Conservation (phyloP, 257 asterid species). For the Cordia subcordata region DNA sequence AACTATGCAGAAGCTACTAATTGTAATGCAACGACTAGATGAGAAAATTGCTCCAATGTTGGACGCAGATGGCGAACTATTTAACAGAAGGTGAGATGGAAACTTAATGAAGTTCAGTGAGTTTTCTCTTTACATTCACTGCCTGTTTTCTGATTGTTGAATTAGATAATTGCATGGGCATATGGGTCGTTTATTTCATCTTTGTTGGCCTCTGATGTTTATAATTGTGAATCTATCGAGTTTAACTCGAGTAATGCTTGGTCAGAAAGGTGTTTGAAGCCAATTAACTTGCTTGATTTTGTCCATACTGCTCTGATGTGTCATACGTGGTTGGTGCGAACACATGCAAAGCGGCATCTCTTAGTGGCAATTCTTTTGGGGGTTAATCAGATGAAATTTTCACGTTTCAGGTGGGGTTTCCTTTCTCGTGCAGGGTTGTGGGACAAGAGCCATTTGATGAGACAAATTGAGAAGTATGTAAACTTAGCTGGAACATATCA, state of each 20-base stretch:
- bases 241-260: no score
- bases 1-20: slow-evolving; percentile 83
- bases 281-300: no score
- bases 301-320: no score
- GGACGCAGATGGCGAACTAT: slow-evolving; percentile 82
- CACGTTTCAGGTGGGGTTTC: slow-evolving; percentile 75
- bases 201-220: no score
- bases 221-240: no score
- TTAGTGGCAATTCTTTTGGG: neutral
- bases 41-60: slow-evolving; percentile 73
- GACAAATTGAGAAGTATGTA: slow-evolving; percentile 85
- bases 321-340: neutral
- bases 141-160: no score
- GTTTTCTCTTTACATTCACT: neutral
- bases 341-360: neutral
- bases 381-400: slow-evolving; percentile 7
- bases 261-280: neutral
- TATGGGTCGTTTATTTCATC: no score
- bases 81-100: slow-evolving; percentile 50
- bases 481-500: slow-evolving; percentile 5
- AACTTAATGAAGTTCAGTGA: neutral
- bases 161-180: no score
- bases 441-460: slow-evolving; percentile 96
- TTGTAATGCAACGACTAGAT: slow-evolving; percentile 83
- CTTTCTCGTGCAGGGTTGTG: slow-evolving; percentile 92